These are phyloP conservation scores for Raffaelea arxii DNA, from an alignment of 2,329 filamentous ascomycete species.

Conservation along the genomic window DNA sequence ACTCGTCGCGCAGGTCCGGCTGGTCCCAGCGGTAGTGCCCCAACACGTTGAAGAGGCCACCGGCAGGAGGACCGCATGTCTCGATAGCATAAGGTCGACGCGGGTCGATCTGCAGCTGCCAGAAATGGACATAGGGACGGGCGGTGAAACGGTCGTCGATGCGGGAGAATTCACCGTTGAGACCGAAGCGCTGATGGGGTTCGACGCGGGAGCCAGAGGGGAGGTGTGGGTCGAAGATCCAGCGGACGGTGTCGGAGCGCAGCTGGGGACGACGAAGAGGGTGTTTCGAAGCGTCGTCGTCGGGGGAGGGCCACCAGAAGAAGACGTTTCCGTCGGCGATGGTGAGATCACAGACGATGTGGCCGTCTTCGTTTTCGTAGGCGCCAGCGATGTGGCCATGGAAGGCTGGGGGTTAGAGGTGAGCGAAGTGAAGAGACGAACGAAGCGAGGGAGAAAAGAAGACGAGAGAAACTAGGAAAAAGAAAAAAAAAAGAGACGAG, in stretches of 20 bases:
- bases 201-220: slow-evolving; percentile 25
- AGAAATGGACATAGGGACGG: slow-evolving; percentile 34
- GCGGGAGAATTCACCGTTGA: slow-evolving; percentile 38
- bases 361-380: slow-evolving; percentile 35
- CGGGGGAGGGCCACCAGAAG: slow-evolving; percentile 32
- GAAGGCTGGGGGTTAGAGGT: slow-evolving; percentile 21
- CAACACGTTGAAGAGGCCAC: slow-evolving; percentile 35
- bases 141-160: slow-evolving; percentile 37
- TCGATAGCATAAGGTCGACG: slow-evolving; percentile 32
- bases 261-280: slow-evolving; percentile 21
- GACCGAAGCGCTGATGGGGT: slow-evolving; percentile 26
- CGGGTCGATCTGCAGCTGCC: slow-evolving; percentile 29
- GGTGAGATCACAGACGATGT: slow-evolving; percentile 33
- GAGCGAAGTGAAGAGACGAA: no score
- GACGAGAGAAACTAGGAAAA: no score
- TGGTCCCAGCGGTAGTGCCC: slow-evolving; percentile 33
- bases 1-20: slow-evolving; percentile 28
- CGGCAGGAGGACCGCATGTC: slow-evolving; percentile 30
- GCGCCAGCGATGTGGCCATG: slow-evolving; percentile 38
- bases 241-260: slow-evolving; percentile 28
- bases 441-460: no score
- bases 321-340: slow-evolving; percentile 35
- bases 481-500: no score
- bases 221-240: slow-evolving; percentile 28
- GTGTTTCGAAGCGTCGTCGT: slow-evolving; percentile 14